These are phyloP conservation scores for Claviceps fusiformis DNA, from an alignment of 2,329 filamentous ascomycete genomes.

Conservation along the genomic window DNA sequence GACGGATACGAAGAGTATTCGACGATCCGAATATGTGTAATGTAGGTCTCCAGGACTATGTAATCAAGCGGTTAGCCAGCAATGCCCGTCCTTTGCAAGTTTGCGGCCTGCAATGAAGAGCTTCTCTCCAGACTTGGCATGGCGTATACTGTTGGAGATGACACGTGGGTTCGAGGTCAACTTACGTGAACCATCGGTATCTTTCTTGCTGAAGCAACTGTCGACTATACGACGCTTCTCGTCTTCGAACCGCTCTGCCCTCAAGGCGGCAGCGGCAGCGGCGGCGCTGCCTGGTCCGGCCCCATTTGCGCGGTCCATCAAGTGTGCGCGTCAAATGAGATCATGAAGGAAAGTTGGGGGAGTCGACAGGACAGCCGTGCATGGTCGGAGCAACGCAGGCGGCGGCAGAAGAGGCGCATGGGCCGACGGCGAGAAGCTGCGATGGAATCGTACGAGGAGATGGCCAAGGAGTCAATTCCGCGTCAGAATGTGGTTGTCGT, in stretches of 20 bases:
- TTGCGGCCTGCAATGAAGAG: not conserved
- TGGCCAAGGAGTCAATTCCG: slow-evolving; percentile 21
- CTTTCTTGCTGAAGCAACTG: slow-evolving; percentile 85
- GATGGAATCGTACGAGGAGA: slow-evolving; percentile 6
- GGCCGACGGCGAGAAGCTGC: slow-evolving; percentile 1
- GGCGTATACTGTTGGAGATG: not conserved
- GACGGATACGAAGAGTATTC: slow-evolving; percentile 80
- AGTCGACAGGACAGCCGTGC: slow-evolving; percentile 3
- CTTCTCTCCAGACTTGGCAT: not conserved
- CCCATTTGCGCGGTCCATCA: slow-evolving; percentile 28
- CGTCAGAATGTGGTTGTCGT: not conserved
- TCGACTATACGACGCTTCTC: slow-evolving; percentile 91
- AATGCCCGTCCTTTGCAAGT: not conserved
- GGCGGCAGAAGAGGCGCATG: not conserved
- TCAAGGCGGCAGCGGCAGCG: slow-evolving; percentile 21
- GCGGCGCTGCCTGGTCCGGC: slow-evolving; percentile 21
- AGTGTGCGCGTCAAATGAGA: slow-evolving; percentile 5
- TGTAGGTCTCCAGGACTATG: slow-evolving; percentile 66
- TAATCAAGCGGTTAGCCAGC: slow-evolving; percentile 6
- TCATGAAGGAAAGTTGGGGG: slow-evolving; percentile 9
- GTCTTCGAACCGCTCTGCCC: slow-evolving; percentile 84
- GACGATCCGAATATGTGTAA: slow-evolving; percentile 85
- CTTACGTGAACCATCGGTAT: slow-evolving; percentile 74
- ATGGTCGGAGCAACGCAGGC: slow-evolving; percentile 6
- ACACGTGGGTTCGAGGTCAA: slow-evolving; percentile 11